Evolutionary conservation across 176 grass and related monocot genomes (phyloP), one percentile per base, ranked within the genome.

Genomic region (Carex kokanica): DNA sequence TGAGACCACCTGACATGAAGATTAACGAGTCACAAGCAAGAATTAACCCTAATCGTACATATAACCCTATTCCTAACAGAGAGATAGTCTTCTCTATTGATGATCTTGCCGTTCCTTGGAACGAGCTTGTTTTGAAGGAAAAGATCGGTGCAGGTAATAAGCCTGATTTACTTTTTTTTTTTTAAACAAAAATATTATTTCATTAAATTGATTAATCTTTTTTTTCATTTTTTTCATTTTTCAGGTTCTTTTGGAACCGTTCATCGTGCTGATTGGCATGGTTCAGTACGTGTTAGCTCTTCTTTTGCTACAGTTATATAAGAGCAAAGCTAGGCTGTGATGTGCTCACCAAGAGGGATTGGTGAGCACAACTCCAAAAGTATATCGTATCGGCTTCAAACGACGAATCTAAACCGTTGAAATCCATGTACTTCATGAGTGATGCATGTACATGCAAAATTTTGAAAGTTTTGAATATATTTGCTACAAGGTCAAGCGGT

Each of bases 221-320:
- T 24, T 40, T 40, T 63, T 88, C 79, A 32, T 24, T 36, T 25
- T 25, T 34, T 38, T 38, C 36, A 38, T 38, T 38, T 97, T 93
- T 49, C 89, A 98, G 96, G 96, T 86, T 98, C 96, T 55, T 98
- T 98, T 86, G 96, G 96, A 84, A 98, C 91, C 43, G 93, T 98
- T 83, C 96, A 95, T 88, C 96, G 89, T 90, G 96, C 96, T 90
- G 96, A 98, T 65, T 98, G 93, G 96, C 91, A 98, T 95, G 93
- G 96, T 86, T 98, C 96, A 86, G 96, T 98, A 95, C 88, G 91
- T 65, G 80, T 18, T 64, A 61, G 40, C 53, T n/a, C 54, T 86
- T 55, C 58, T 86, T 85, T 29, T 47, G 31, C 63, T 90, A 70
- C 71, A 41, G 2, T 79, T 84, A 31, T 24, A 21, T 16, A 88